Percentiles rank a stretch among this genome's conserved stretches.
phyloP scores from a whole-genome alignment of 768 basidiomycete species.

The Rhodosporidiobolus odoratus region DNA sequence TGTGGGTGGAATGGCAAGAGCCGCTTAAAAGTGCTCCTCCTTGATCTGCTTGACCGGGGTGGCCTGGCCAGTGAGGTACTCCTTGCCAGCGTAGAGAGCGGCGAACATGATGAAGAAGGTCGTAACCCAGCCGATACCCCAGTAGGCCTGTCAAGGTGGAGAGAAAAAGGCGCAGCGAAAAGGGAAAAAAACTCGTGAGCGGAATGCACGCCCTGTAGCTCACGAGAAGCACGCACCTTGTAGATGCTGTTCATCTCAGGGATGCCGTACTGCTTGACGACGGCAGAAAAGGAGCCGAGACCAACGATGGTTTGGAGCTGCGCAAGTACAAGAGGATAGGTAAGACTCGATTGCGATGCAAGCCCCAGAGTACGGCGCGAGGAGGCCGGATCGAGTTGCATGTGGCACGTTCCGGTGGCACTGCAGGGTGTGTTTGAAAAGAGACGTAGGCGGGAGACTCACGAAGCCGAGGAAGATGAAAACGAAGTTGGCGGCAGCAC shows the following conservation, averaged over 20 bases:
- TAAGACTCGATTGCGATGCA: too few species aligned
- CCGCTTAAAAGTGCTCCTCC: neutral
- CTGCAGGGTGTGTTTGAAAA: neutral
- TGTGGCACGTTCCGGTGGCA: too few species aligned
- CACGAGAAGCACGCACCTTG: neutral
- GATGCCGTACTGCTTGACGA: neutral
- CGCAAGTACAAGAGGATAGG: too few species aligned
- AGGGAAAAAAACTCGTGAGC: too few species aligned
- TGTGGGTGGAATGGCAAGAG: neutral
- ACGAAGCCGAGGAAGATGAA: slow-evolving; percentile 10
- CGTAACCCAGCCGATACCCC: neutral
- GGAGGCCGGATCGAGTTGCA: too few species aligned
- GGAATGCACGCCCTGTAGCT: neutral
- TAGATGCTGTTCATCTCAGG: neutral
- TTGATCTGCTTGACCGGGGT: neutral
- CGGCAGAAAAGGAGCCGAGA: neutral
- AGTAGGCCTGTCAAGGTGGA: neutral
- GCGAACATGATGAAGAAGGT: neutral
- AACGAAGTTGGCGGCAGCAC: neutral
- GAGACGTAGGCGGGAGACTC: neutral
- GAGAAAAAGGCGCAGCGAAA: neutral
- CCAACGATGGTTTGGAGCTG: slow-evolving; percentile 2
- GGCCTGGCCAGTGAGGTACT: neutral
- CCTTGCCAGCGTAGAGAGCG: neutral
- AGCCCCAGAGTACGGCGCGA: too few species aligned